These are phyloP conservation scores for Quercus alba DNA, from an alignment of 306 rosid species.

Conservation along the genomic window DNA sequence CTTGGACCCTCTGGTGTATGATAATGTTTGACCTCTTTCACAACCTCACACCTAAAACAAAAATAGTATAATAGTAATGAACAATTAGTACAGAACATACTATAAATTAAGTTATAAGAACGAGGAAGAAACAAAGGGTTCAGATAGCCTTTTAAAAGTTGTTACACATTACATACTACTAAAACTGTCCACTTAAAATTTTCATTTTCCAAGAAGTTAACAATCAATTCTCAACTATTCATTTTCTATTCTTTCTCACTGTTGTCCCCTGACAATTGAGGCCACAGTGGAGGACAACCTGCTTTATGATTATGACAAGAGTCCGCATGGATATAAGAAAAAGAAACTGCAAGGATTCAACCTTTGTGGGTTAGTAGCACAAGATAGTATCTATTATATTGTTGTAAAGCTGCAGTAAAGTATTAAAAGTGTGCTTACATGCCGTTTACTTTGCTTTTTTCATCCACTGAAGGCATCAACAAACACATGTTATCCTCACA, in stretches of 20 bases:
- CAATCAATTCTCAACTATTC: background rate
- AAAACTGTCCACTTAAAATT: background rate
- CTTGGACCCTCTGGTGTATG: conserved; percentile 39
- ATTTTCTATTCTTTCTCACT: background rate
- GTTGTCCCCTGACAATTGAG: background rate
- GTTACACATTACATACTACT: background rate
- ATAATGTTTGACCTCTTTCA: conserved; percentile 37
- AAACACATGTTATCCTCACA: conserved; percentile 34
- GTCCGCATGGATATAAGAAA: background rate
- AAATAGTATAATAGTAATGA: conserved; percentile 2
- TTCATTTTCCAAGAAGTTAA: conserved; percentile 7
- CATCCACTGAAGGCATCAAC: conserved; percentile 36
- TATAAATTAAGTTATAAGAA: conserved; percentile 2
- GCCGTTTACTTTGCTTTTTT: conserved; percentile 35
- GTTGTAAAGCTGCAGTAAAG: background rate
- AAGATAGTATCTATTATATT: background rate
- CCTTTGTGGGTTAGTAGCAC: background rate
- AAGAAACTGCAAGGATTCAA: background rate
- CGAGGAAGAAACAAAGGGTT: background rate
- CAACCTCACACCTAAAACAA: conserved; percentile 44
- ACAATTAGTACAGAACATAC: conserved; percentile 1
- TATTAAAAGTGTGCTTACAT: conserved; percentile 47
- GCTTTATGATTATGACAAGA: background rate
- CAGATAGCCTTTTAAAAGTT: background rate
- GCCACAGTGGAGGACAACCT: background rate